Percentiles rank a stretch among this genome's conserved stretches.
Conservation (phyloP, 1,284 basidiomycete genomes). For the Microbotryum intermedium region DNA sequence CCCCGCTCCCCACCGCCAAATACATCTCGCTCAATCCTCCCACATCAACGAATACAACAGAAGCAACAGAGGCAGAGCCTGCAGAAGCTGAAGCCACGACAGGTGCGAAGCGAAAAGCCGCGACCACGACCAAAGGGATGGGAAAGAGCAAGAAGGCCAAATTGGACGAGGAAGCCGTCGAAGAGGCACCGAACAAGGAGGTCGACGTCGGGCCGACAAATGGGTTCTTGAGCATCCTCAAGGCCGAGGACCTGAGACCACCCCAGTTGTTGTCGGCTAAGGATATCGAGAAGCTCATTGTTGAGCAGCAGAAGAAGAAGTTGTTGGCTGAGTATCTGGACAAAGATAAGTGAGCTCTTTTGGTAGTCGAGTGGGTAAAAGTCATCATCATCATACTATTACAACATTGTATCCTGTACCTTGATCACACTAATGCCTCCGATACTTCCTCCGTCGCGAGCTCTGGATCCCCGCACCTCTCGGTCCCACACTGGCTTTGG, state of each 20-base stretch:
- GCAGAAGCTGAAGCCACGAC: conserved; percentile 5
- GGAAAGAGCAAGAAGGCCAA: conserved; percentile 20
- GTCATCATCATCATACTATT: too few species aligned
- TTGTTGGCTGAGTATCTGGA: conserved; percentile 64
- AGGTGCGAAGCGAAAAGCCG: conserved; percentile 35
- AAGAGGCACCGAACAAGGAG: conserved; percentile 10
- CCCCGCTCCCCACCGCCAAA: conserved; percentile 30
- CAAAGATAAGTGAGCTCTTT: conserved; percentile 14
- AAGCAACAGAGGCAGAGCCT: conserved; percentile 6
- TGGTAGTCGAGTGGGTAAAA: too few species aligned
- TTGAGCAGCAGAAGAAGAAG: conserved; percentile 70
- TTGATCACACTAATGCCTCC: too few species aligned
- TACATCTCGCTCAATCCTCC: conserved; percentile 23
- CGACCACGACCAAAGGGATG: conserved; percentile 3
- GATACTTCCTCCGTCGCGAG: too few species aligned
- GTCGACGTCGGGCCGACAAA: conserved; percentile 17
- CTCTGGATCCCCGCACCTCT: too few species aligned
- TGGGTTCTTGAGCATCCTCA: conserved; percentile 62
- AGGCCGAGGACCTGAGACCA: conserved; percentile 59
- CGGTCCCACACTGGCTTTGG: too few species aligned
- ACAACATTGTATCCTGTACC: too few species aligned
- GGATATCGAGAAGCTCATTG: conserved; percentile 69
- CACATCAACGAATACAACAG: not conserved
- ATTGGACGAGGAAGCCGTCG: conserved; percentile 22
- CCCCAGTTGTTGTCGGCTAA: conserved; percentile 64